Evolutionary conservation across 306 rosid genomes (phyloP).

Genomic region (Malus sieversii): DNA sequence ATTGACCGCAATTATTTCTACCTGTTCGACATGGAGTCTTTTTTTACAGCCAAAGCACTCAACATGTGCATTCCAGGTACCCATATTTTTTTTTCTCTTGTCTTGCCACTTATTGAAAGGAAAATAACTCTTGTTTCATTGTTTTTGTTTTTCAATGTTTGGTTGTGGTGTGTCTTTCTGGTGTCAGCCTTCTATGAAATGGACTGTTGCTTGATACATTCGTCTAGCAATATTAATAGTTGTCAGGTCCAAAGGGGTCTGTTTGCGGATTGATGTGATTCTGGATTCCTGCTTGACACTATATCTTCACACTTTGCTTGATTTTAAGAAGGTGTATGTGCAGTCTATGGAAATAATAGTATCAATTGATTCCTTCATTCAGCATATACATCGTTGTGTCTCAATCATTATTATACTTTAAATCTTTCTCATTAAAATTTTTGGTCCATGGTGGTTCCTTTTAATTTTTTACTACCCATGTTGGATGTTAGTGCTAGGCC

Average conservation of each 20-base stretch:
- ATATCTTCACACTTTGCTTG: background rate
- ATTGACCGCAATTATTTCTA: constrained; percentile 94
- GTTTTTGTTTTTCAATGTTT: background rate
- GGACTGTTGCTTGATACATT: background rate
- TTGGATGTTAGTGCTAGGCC: background rate
- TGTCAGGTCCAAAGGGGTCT: background rate
- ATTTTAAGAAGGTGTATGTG: background rate
- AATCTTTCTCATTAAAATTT: background rate
- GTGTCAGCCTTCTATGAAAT: background rate
- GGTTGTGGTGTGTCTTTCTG: background rate
- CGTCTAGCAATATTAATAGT: background rate
- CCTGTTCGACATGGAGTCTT: constrained; percentile 99
- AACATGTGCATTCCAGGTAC: constrained; percentile 99
- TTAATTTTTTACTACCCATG: background rate
- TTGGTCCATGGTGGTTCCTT: background rate
- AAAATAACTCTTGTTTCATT: background rate
- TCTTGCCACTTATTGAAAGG: background rate
- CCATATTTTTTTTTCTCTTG: background rate
- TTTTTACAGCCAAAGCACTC: constrained; percentile 94
- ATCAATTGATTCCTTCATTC: background rate
- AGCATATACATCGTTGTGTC: background rate
- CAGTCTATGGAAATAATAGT: background rate
- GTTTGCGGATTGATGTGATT: background rate
- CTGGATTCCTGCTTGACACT: background rate
- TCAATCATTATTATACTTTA: background rate